Evolutionary conservation across 208 protist genomes (phyloP).

Genomic region (Trypanosoma melophagium): DNA sequence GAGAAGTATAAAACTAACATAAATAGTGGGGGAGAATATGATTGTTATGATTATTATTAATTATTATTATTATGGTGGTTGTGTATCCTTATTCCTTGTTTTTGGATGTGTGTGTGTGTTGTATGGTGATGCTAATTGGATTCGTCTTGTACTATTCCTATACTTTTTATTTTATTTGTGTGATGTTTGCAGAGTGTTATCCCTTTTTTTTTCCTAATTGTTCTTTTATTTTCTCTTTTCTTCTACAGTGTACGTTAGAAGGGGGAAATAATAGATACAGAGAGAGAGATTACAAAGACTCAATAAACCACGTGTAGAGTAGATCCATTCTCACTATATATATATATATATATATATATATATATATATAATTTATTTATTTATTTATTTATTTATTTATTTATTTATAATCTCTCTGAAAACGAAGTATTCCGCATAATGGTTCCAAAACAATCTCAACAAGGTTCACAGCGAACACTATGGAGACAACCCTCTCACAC

Average conservation of each 20-base stretch:
- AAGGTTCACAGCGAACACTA: constrained; percentile 6
- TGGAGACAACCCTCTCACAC: background rate
- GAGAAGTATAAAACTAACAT: too few relatives aligned
- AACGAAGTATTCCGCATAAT: constrained; percentile 27
- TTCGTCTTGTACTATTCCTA: too few relatives aligned
- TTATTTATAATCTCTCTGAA: too few relatives aligned
- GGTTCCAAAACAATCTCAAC: constrained; percentile 7
- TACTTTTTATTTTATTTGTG: background rate
- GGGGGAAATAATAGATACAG: background rate
- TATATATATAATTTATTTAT: too few relatives aligned
- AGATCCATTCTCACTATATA: too few relatives aligned
- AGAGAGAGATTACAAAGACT: background rate
- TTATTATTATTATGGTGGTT: too few relatives aligned
- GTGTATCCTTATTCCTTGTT: constrained; percentile 27
- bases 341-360: too few relatives aligned
- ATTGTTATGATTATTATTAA: constrained; percentile 16
- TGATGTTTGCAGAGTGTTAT: background rate
- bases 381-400: too few relatives aligned
- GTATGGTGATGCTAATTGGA: too few relatives aligned
- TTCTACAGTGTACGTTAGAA: background rate
- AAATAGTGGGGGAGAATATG: constrained; percentile 9
- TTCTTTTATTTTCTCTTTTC: constrained; percentile 12
- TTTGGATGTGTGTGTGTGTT: too few relatives aligned
- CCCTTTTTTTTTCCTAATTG: constrained; percentile 12
- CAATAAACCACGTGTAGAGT: constrained; percentile 10